Evolutionary conservation across 164 flowering plant species (phyloP), one percentile per base, ranked within the genome.

Genomic region (Saururus chinensis): DNA sequence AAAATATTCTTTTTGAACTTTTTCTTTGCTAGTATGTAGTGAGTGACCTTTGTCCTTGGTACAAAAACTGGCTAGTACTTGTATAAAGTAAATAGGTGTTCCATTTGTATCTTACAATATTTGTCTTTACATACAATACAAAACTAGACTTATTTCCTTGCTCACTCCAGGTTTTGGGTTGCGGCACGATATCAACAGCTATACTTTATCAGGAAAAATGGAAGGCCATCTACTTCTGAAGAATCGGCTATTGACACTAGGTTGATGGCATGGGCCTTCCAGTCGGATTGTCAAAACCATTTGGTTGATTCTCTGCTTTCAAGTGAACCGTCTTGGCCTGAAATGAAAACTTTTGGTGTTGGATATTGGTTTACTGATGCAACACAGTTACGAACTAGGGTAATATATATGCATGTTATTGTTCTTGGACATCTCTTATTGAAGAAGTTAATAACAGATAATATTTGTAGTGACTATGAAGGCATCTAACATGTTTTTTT

Each of bases 231-330:
- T 56, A 59, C 76, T 48, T 53, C 56, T 12, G 81, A 76, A 42
- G 93, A 91, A 72, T 70, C 84, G 77, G 76, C 66, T 63, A 73
- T 82, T 74, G 81, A 82, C 69, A 83, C 96, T 35, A 66, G 68
- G 49, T 61, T 75, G 65, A 81, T 89, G 71, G 87, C 70, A 25
- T 95, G 96, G 97, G 99, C 96, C 56, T 86, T 82, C 68, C 97
- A 91, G 66, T 95, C 99, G 67, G 99, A 91, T 66, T 87, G 93
- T 70, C 97, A 87, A 66, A 93, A 82, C 59, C 82, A 67, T 69
- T 75, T 95, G 70, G 76, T 81, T 61, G 71, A 60, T 71, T 76
- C 84, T 68, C 51, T 87, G 58, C 68, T 87, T 40, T 75, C 97
- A 20, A 77, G 73, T 63, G 96, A 91, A 68, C 83, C 96, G 65